These are phyloP conservation scores for Candida saitoana DNA, from an alignment of 805 yeast species.

Conservation along the genomic window DNA sequence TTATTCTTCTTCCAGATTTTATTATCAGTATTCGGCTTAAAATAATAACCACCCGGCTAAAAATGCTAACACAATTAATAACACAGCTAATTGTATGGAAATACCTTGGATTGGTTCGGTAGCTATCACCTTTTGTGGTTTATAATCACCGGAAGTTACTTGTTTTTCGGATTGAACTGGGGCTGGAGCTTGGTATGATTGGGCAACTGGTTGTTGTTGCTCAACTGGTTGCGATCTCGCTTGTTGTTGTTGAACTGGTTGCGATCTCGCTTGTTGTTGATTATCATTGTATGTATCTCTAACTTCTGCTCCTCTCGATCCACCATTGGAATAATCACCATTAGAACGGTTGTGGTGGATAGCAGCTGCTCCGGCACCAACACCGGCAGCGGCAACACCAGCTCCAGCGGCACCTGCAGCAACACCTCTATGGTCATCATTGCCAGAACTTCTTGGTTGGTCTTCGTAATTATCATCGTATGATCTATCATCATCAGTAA, in stretches of 20 bases:
- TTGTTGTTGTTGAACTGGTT: constrained; percentile 3
- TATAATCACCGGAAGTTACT: constrained; percentile 4
- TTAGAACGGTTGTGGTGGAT: constrained; percentile 4
- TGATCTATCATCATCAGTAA: constrained; percentile 24
- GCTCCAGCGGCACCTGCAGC: constrained; percentile 10
- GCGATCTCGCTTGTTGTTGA: background rate
- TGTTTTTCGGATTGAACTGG: constrained; percentile 3
- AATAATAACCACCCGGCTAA: constrained; percentile 71
- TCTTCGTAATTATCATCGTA: constrained; percentile 7
- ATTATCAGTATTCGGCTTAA: too few relatives aligned
- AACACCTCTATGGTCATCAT: constrained; percentile 7
- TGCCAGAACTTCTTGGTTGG: background rate
- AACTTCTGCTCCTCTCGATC: background rate
- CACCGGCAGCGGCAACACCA: constrained; percentile 14
- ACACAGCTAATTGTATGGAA: constrained; percentile 50
- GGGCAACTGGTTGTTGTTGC: constrained; percentile 1
- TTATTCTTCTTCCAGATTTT: too few relatives aligned
- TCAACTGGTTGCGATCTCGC: background rate
- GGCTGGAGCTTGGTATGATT: constrained; percentile 2
- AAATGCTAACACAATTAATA: constrained; percentile 48
- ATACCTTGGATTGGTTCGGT: constrained; percentile 43
- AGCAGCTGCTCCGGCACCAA: constrained; percentile 11
- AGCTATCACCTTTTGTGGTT: constrained; percentile 9
- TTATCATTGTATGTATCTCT: background rate
- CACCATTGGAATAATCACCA: constrained; percentile 6